Evolutionary conservation across 768 basidiomycete species (phyloP).

Genomic region (Filobasidium floriforme): DNA sequence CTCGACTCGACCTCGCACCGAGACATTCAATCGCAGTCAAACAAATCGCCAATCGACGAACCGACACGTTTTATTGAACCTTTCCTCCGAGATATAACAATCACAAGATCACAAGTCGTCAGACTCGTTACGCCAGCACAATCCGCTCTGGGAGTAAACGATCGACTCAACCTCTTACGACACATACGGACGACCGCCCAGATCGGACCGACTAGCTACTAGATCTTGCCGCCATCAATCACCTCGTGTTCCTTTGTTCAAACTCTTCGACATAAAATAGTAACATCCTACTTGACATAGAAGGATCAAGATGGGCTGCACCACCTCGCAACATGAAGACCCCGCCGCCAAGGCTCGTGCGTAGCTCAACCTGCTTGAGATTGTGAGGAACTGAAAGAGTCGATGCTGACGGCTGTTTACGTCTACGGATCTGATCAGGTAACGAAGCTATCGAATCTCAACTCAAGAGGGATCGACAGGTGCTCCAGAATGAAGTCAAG

Average conservation of each 20-base stretch:
- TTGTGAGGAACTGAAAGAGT: no score
- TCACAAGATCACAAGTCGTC: no score
- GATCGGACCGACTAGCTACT: neutral
- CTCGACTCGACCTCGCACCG: no score
- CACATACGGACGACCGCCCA: neutral
- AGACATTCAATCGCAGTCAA: no score
- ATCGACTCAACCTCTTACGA: neutral
- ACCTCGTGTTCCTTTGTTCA: neutral
- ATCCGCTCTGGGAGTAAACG: no score
- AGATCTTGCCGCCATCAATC: neutral
- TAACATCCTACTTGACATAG: neutral
- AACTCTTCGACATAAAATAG: neutral
- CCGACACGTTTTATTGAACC: no score
- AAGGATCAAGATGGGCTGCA: constrained; percentile 36
- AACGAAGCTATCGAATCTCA: constrained; percentile 44
- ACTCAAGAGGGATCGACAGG: constrained; percentile 38
- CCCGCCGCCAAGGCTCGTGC: constrained; percentile 29
- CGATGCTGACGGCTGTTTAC: no score
- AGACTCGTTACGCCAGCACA: no score
- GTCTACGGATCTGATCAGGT: constrained; percentile 25
- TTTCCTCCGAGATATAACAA: no score
- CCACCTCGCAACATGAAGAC: constrained; percentile 40
- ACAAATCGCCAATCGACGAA: no score
- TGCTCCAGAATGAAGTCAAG: constrained; percentile 51
- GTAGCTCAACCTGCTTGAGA: neutral